Conservation (phyloP, 1,284 basidiomycete species). For the Cutaneotrichosporon mucoides region DNA sequence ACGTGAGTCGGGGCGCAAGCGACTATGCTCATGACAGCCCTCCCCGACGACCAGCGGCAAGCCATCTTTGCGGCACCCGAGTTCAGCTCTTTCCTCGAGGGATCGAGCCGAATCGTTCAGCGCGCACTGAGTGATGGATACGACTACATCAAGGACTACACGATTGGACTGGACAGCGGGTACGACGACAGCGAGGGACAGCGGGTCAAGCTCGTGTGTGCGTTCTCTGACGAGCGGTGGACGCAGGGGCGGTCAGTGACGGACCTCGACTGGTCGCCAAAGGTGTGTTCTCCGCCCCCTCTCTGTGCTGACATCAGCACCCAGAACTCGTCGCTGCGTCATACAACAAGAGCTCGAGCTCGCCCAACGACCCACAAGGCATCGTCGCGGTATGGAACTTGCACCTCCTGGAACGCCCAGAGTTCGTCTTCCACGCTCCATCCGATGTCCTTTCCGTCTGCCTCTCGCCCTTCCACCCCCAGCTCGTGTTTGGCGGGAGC, state of each 20-base stretch:
- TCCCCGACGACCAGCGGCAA: constrained; percentile 76
- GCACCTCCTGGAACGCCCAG: constrained; percentile 88
- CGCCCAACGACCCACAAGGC: constrained; percentile 89
- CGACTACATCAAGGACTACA: constrained; percentile 95
- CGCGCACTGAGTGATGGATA: constrained; percentile 94
- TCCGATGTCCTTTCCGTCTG: constrained; percentile 94
- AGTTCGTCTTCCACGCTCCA: constrained; percentile 94
- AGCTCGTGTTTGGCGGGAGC: constrained; percentile 93
- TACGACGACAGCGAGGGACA: constrained; percentile 81
- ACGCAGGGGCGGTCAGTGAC: constrained; percentile 90
- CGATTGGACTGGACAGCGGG: constrained; percentile 70
- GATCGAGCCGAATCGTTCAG: constrained; percentile 91
- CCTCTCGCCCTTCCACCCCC: constrained; percentile 97
- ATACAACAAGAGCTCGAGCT: constrained; percentile 92
- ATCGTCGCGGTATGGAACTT: constrained; percentile 97
- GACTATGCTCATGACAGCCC: constrained; percentile 53
- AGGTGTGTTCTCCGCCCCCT: constrained; percentile 55
- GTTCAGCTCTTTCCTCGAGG: constrained; percentile 88
- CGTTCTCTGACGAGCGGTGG: constrained; percentile 82
- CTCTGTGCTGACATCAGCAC: constrained; percentile 57
- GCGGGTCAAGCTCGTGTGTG: constrained; percentile 78
- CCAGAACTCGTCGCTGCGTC: constrained; percentile 91
- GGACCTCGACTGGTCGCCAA: constrained; percentile 94
- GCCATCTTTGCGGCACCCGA: constrained; percentile 79
- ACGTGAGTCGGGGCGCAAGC: constrained; percentile 16